phyloP scores from a whole-genome alignment of 192 early-diverging fungal genomes.

The Coemansia sp. region DNA sequence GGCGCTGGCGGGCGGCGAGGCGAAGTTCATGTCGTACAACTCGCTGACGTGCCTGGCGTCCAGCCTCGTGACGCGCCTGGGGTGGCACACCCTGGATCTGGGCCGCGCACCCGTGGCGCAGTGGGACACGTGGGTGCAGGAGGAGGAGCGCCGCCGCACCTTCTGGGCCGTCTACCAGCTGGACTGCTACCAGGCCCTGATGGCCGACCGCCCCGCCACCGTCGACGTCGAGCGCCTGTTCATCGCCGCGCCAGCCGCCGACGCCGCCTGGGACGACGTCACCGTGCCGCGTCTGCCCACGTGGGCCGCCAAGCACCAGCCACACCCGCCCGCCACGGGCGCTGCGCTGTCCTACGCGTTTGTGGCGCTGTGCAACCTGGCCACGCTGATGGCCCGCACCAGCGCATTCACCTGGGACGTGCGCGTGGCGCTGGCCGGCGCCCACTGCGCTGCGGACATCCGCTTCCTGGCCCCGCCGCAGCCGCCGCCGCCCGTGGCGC shows the following conservation, averaged over 20 bases:
- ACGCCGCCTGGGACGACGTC: conserved; percentile 48
- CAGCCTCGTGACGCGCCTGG: conserved; percentile 44
- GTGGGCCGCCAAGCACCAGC: conserved; percentile 42
- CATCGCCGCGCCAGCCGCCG: conserved; percentile 33
- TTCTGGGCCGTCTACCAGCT: conserved; percentile 53
- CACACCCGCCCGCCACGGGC: conserved; percentile 3
- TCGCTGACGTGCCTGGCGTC: conserved; percentile 46
- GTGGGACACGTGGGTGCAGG: conserved; percentile 40
- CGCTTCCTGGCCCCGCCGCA: conserved; percentile 15
- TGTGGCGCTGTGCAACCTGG: conserved; percentile 36
- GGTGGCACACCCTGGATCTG: conserved; percentile 51
- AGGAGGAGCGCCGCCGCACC: conserved; percentile 47
- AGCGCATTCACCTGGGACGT: conserved; percentile 46
- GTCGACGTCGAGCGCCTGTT: conserved; percentile 38
- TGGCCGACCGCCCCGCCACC: conserved; percentile 47
- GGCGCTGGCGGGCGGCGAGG: conserved; percentile 33
- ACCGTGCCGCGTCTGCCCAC: conserved; percentile 36
- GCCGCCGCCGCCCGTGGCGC: not conserved
- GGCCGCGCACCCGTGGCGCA: conserved; percentile 10
- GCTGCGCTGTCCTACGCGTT: conserved; percentile 45
- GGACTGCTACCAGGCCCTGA: conserved; percentile 47
- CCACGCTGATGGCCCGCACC: conserved; percentile 29
- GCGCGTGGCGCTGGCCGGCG: conserved; percentile 10
- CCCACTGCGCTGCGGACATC: conserved; percentile 17
- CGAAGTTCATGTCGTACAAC: conserved; percentile 43